Evolutionary conservation across 2,329 filamentous ascomycete species (phyloP).

Genomic region (Paecilomyces sp.): DNA sequence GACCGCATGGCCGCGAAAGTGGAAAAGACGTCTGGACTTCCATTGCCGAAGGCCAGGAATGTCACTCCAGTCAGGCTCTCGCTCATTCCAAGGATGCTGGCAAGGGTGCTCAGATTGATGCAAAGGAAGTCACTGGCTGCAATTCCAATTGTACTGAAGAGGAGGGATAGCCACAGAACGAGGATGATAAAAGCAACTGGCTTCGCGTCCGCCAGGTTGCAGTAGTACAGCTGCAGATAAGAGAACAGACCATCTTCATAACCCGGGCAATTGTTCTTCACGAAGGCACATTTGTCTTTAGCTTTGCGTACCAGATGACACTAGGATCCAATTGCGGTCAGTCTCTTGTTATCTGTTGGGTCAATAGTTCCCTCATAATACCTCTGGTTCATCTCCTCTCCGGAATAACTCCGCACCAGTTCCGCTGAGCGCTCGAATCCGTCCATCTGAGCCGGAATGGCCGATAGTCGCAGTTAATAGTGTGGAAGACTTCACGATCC

Average conservation of each 20-base stretch:
- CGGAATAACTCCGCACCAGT: background rate
- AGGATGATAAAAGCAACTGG: constrained; percentile 74
- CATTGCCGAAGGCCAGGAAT: constrained; percentile 94
- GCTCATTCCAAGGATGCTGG: constrained; percentile 81
- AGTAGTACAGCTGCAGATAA: constrained; percentile 90
- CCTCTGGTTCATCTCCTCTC: background rate
- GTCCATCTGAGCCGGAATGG: background rate
- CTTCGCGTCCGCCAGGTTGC: constrained; percentile 59
- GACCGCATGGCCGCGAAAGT: constrained; percentile 98
- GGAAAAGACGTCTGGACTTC: constrained; percentile 95
- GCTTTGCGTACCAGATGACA: constrained; percentile 75
- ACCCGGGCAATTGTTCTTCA: constrained; percentile 72
- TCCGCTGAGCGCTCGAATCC: background rate
- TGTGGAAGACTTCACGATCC: constrained; percentile 9
- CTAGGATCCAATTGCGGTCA: constrained; percentile 32
- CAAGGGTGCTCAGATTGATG: constrained; percentile 90
- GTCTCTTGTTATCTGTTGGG: constrained; percentile 1
- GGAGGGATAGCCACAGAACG: constrained; percentile 72
- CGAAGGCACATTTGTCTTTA: constrained; percentile 77
- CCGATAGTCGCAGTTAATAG: background rate
- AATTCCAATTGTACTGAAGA: constrained; percentile 96
- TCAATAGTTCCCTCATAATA: constrained; percentile 9
- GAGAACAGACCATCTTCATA: constrained; percentile 85
- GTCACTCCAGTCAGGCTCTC: constrained; percentile 96
- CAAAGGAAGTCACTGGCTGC: constrained; percentile 98